Evolutionary conservation across 345 rosid species (phyloP), one percentile per base, ranked within the genome.

Genomic region (Salix brachista): DNA sequence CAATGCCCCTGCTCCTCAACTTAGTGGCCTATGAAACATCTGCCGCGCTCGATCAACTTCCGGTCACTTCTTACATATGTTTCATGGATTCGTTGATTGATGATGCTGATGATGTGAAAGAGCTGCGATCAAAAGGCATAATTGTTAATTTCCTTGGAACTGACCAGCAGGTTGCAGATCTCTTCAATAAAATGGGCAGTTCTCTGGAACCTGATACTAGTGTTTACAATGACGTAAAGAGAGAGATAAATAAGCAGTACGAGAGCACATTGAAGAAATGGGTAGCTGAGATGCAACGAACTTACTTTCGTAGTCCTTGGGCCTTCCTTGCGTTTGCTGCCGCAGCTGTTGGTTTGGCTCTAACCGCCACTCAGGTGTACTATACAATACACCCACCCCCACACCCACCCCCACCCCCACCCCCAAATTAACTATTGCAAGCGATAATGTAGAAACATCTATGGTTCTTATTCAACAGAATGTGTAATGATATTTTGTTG

Each of bases 61-160:
- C 4, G 18, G 56, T 81, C 61, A 69, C 75, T 23, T 81, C 84
- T 13, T 80, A 71, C 16, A 19, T 80, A 0, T 77, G 67, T 54
- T 52, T 77, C 19, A 28, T 81, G 68, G 82, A 79, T 72, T 64
- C 77, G 17, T 58, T 79, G 21, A 75, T 79, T 11, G 75, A 75
- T 12, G 26, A 69, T 1, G 62, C 82, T 1, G 67, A 73, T 17
- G 80, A 83, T 44, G 83, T 83, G 1, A 42, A 65, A 46, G 62
- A 36, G 39, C 52, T 83, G 37, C 42, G 80, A 16, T 64, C 70
- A 1, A 69, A 71, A 3, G 42, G 69, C 6, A 46, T 83, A 21
- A 61, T 83, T 4, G 13, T 54, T 58, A 79, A 77, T 60, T 10
- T 28, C 25, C 73, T 58, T 8, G 74, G 73, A 4, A 25, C 69